Conservation (phyloP, 148 eudicot species). For the Fagopyrum esculentum region DNA sequence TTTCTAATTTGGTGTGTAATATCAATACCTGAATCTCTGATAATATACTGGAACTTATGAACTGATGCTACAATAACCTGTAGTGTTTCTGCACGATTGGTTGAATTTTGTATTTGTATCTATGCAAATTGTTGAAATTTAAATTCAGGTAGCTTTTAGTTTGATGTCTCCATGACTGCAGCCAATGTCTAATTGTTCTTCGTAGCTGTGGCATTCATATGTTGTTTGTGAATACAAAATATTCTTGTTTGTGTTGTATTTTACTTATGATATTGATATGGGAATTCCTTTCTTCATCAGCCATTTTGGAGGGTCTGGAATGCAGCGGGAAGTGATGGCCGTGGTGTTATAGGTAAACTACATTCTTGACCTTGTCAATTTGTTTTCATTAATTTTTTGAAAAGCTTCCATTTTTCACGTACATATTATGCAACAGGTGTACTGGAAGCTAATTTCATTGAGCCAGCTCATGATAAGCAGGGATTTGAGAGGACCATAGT, state of each 20-base stretch:
- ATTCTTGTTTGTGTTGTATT: background rate
- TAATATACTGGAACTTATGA: background rate
- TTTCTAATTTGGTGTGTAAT: background rate
- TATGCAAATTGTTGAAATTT: background rate
- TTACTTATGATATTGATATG: background rate
- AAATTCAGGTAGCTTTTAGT: background rate
- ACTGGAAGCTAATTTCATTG: slow-evolving; percentile 72
- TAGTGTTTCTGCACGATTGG: background rate
- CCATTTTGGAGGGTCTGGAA: slow-evolving; percentile 89
- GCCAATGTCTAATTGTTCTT: background rate
- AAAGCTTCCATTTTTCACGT: background rate
- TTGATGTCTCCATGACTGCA: background rate
- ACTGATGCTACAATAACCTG: background rate
- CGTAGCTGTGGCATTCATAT: background rate
- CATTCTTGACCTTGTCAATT: background rate
- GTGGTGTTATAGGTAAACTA: slow-evolving; percentile 63
- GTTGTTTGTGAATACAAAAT: slow-evolving; percentile 4
- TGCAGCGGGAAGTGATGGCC: slow-evolving; percentile 82
- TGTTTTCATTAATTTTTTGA: background rate
- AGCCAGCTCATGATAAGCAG: slow-evolving; percentile 88
- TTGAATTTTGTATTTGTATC: background rate
- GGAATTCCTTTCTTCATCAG: slow-evolving; percentile 20
- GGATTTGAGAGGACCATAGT: slow-evolving; percentile 72
- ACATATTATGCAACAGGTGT: slow-evolving; percentile 32
- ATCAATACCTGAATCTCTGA: slow-evolving; percentile 5